Evolutionary conservation across 23 red algal genomes (phyloP), one percentile per base, ranked within the genome.

Genomic region (Agarophyton chilense): DNA sequence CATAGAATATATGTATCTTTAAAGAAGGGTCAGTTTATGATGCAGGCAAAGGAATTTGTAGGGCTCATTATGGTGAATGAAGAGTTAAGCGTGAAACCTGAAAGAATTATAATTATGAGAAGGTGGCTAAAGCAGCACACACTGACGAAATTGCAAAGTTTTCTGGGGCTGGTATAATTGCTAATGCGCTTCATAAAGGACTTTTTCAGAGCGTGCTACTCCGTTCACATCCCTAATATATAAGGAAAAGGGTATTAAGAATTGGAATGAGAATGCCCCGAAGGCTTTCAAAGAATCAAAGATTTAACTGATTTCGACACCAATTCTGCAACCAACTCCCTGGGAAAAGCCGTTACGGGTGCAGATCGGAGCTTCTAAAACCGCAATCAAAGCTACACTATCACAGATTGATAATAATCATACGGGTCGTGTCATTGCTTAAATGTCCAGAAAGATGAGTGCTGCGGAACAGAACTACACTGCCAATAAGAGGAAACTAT

Each of bases 1-100:
- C 38, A 89, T 0, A 19, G 50, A 38, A 40, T 89, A 26, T 89
- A 89, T 50, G 67, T 32, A 36, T 42, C 41, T 12, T 21, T 36
- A 16, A 53, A 47, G 44, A 47, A 47, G 44, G 6, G 44, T 12
- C 12, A 6, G 6, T 47, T 47, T 47, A 47, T 47, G 31, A 9
- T 12, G 12, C 12, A 6, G 44, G 77, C 63, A 43, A 60, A 17
- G 19, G 77, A 81, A 39, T 81, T 81, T 40, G 11, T 81, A 19
- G 0, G 77, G 56, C 16, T 81, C 8, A 40, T 0, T 12, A 13
- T 60, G 0, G 42, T 46, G 9, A 12, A 0, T 24, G 77, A 81
- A 8, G 0, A 43, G 12, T 11, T 61, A 10, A 14, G 21, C 10
- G 77, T 57, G 10, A 0, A 55, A 12, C 77, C 77, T 24, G 1